Evolutionary conservation across 345 rosid species (phyloP).

Genomic region (Cochlearia excelsa): DNA sequence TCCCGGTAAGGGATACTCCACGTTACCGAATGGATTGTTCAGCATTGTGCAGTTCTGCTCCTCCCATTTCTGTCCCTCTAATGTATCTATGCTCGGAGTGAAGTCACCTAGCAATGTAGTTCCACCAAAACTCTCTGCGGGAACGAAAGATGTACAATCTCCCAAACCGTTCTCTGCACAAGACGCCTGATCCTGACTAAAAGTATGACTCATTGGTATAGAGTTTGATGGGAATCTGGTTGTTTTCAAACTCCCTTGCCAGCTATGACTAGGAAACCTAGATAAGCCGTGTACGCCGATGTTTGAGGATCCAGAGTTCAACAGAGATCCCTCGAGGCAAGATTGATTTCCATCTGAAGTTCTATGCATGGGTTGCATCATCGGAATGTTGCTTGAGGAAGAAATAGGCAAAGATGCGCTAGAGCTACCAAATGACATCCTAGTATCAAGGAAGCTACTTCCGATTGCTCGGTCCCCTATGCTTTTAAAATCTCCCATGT

Average conservation of each 20-base stretch:
- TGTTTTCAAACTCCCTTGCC: constrained; percentile 50
- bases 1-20: constrained; percentile 28
- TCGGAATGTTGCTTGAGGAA: constrained; percentile 39
- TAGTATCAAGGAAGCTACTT: constrained; percentile 38
- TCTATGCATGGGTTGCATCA: constrained; percentile 33
- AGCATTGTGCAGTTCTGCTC: constrained; percentile 40
- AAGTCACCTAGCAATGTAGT: constrained; percentile 45
- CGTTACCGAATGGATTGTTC: constrained; percentile 36
- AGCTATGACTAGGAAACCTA: constrained; percentile 47
- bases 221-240: constrained; percentile 51
- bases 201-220: constrained; percentile 40
- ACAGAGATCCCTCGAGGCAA: constrained; percentile 40
- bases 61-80: constrained; percentile 46
- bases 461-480: constrained; percentile 35
- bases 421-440: constrained; percentile 40
- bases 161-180: constrained; percentile 33
- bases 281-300: constrained; percentile 41
- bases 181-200: constrained; percentile 41
- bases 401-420: constrained; percentile 40
- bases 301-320: constrained; percentile 42
- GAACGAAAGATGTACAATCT: constrained; percentile 45
- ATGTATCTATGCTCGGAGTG: constrained; percentile 38
- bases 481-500: constrained; percentile 45
- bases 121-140: constrained; percentile 40
- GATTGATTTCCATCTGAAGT: constrained; percentile 45